These are phyloP conservation scores for Afroboletus lepidellus DNA, from an alignment of 1,284 basidiomycete species.

Conservation along the genomic window DNA sequence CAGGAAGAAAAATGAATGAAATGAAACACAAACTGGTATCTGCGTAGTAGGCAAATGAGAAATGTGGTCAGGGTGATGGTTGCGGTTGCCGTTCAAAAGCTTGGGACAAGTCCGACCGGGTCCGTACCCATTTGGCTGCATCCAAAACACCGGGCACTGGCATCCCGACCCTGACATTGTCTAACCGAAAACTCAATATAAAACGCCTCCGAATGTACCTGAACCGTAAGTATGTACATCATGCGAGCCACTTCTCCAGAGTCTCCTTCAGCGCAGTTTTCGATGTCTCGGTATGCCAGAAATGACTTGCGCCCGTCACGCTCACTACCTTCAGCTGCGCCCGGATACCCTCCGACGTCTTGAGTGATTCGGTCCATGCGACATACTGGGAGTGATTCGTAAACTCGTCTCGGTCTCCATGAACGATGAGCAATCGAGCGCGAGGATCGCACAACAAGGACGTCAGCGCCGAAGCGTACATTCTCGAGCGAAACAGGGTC, in stretches of 20 bases:
- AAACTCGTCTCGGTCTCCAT: constrained; percentile 73
- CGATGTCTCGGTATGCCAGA: constrained; percentile 38
- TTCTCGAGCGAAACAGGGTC: constrained; percentile 60
- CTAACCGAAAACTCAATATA: neutral
- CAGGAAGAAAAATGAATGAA: constrained; percentile 10
- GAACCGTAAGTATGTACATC: neutral
- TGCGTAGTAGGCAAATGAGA: constrained; percentile 13
- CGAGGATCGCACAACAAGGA: constrained; percentile 43
- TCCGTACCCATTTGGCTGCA: constrained; percentile 21
- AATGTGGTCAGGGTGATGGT: constrained; percentile 26
- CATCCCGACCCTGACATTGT: constrained; percentile 13
- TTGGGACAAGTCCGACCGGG: constrained; percentile 14
- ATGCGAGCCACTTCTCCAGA: constrained; percentile 24
- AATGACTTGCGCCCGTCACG: constrained; percentile 46
- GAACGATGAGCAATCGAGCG: constrained; percentile 60
- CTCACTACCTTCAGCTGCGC: constrained; percentile 29
- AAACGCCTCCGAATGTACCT: neutral
- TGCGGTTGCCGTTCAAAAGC: constrained; percentile 20
- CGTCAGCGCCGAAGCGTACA: constrained; percentile 52
- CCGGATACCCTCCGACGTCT: constrained; percentile 20
- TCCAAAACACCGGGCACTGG: neutral
- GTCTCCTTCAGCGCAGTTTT: constrained; percentile 18
- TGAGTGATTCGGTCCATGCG: constrained; percentile 49
- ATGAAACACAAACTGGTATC: constrained; percentile 13
- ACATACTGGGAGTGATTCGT: constrained; percentile 56